phyloP scores from a whole-genome alignment of 768 basidiomycete species.

The Lactarius evosmus region DNA sequence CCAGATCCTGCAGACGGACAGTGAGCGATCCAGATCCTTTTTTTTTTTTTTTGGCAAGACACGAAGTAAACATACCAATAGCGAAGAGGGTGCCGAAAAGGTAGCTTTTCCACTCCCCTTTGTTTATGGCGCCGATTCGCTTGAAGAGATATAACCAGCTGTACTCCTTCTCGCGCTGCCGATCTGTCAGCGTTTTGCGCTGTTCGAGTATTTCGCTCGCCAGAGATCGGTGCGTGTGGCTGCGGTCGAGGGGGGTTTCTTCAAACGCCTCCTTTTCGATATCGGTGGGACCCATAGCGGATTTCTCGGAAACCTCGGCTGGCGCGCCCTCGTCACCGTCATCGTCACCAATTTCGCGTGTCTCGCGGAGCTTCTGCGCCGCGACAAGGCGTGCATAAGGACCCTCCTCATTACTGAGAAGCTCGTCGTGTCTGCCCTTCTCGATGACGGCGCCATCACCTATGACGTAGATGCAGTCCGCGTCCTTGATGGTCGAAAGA shows the following conservation, averaged over 20 bases:
- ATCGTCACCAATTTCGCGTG: constrained; percentile 26
- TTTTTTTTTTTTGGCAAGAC: no score
- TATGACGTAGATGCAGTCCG: constrained; percentile 43
- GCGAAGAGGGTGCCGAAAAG: constrained; percentile 51
- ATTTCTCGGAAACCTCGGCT: constrained; percentile 3
- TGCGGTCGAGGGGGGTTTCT: constrained; percentile 54
- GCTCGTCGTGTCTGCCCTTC: constrained; percentile 42
- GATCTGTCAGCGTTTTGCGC: constrained; percentile 31
- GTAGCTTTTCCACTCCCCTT: constrained; percentile 55
- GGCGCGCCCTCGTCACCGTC: constrained; percentile 23
- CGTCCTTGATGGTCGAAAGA: constrained; percentile 41
- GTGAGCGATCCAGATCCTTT: background rate
- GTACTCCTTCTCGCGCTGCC: constrained; percentile 37
- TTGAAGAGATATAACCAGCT: constrained; percentile 56
- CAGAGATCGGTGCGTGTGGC: constrained; percentile 53
- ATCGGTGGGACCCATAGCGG: constrained; percentile 28
- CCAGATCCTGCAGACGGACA: constrained; percentile 39
- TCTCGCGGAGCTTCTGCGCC: constrained; percentile 70
- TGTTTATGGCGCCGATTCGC: constrained; percentile 64
- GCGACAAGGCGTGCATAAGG: constrained; percentile 70
- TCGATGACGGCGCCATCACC: constrained; percentile 45
- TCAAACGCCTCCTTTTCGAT: constrained; percentile 53
- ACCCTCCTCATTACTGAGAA: constrained; percentile 45
- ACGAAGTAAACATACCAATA: constrained; percentile 13
- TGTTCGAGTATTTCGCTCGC: constrained; percentile 61